phyloP scores from a whole-genome alignment of 495 filamentous ascomycete genomes.

The Barbatosphaeria neglecta region DNA sequence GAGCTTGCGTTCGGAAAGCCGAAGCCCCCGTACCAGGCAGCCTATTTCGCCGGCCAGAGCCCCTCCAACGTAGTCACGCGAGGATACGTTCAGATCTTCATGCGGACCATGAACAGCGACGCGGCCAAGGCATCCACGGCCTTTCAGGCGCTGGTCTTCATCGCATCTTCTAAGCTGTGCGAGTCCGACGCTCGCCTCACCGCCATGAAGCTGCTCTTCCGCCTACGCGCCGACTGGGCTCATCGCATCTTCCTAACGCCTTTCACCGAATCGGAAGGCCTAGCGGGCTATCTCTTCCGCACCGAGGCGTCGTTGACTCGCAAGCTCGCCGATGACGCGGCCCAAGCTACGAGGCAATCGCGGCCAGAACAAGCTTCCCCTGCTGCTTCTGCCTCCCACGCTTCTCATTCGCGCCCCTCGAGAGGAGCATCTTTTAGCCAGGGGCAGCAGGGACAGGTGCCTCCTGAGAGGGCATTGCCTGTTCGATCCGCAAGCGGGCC shows the following conservation, averaged over 20 bases:
- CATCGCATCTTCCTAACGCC: constrained; percentile 57
- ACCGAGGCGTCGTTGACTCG: constrained; percentile 43
- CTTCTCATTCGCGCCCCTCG: constrained; percentile 24
- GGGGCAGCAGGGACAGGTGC: too few species aligned
- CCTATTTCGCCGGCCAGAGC: constrained; percentile 23
- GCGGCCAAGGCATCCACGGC: constrained; percentile 37
- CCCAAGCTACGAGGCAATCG: constrained; percentile 24
- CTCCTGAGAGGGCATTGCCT: constrained; percentile 19
- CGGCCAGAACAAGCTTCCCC: constrained; percentile 20
- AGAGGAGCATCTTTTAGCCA: constrained; percentile 38
- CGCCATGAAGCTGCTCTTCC: constrained; percentile 73
- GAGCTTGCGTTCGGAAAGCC: constrained; percentile 7
- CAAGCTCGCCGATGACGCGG: constrained; percentile 38
- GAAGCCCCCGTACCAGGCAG: constrained; percentile 7
- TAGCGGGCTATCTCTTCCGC: constrained; percentile 61
- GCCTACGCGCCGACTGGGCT: constrained; percentile 68
- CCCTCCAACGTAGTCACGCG: constrained; percentile 43
- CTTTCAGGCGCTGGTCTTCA: constrained; percentile 44
- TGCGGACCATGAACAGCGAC: constrained; percentile 44
- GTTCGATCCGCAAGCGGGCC: constrained; percentile 23
- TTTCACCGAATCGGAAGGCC: constrained; percentile 52
- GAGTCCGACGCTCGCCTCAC: constrained; percentile 63
- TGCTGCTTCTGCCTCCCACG: too few species aligned
- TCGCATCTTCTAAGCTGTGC: constrained; percentile 41
- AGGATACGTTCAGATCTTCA: constrained; percentile 49